Percentiles rank a stretch among this genome's conserved stretches.
These are phyloP conservation scores for Pinguiococcus pyrenoidosus DNA, from an alignment of 108 stramenopile species.

Conservation along the genomic window DNA sequence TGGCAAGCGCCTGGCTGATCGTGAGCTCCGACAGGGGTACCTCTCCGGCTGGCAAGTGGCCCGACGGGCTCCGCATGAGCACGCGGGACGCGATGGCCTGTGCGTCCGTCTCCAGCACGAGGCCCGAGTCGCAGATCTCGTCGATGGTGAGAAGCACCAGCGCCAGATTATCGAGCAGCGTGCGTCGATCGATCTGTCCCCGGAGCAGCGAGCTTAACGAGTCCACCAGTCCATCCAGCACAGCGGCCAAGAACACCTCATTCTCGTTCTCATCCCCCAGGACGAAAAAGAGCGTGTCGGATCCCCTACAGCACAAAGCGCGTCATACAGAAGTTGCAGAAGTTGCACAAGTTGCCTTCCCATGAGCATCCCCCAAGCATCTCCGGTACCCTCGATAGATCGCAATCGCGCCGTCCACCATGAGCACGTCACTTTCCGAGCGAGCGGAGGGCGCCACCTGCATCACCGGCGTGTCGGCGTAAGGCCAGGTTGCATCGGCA, in stretches of 20 bases:
- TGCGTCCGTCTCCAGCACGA: slow-evolving; percentile 33
- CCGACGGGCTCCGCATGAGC: slow-evolving; percentile 26
- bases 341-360: not conserved
- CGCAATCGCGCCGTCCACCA: not conserved
- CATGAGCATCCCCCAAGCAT: no score
- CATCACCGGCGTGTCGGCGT: not conserved
- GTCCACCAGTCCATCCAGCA: slow-evolving; percentile 37
- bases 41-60: not conserved
- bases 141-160: slow-evolving; percentile 34
- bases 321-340: not conserved
- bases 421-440: not conserved
- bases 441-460: not conserved
- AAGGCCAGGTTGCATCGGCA: not conserved
- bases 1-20: slow-evolving; percentile 17
- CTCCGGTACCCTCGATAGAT: not conserved
- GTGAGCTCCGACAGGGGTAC: slow-evolving; percentile 1
- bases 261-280: slow-evolving; percentile 24
- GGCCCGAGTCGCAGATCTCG: slow-evolving; percentile 36
- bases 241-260: slow-evolving; percentile 33
- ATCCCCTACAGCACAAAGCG: not conserved
- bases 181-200: slow-evolving; percentile 29
- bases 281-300: not conserved
- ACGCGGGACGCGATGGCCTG: slow-evolving; percentile 31
- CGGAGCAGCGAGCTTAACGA: slow-evolving; percentile 25
- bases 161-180: slow-evolving; percentile 36